These are phyloP conservation scores for Trametes meyenii DNA, from an alignment of 768 basidiomycete genomes.

Conservation along the genomic window DNA sequence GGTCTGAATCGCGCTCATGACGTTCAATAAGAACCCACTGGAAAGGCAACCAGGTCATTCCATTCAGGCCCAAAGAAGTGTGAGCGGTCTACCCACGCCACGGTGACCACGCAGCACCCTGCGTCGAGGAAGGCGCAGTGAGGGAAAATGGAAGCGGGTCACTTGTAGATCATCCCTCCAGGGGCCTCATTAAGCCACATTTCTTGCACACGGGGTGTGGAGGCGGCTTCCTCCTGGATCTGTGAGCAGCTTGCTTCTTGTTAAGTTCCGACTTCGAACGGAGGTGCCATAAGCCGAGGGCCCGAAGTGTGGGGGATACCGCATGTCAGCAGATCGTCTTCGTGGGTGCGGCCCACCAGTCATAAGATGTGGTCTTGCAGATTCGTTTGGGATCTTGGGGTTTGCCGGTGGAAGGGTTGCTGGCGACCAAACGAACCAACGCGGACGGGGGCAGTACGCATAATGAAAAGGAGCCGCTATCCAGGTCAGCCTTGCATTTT, in stretches of 20 bases:
- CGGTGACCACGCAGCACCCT: no score
- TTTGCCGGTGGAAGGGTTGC: background rate
- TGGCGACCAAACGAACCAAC: background rate
- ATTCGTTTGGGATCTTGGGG: background rate
- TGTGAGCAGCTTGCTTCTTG: slow-evolving; percentile 4
- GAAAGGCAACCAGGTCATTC: no score
- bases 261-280: slow-evolving; percentile 13
- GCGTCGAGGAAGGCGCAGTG: no score
- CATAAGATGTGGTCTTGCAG: background rate
- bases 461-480: no score
- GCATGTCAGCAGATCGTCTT: slow-evolving; percentile 3
- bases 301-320: background rate
- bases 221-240: background rate
- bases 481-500: no score
- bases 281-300: slow-evolving; percentile 16
- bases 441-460: no score
- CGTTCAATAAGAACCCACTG: no score
- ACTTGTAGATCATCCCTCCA: no score
- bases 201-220: background rate
- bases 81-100: no score
- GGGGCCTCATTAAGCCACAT: no score
- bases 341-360: background rate
- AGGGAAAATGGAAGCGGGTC: background rate
- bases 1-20: no score
- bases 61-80: no score